These are phyloP conservation scores for Fusarium sarcochroum DNA, from an alignment of 2,329 filamentous ascomycete genomes.

Conservation along the genomic window DNA sequence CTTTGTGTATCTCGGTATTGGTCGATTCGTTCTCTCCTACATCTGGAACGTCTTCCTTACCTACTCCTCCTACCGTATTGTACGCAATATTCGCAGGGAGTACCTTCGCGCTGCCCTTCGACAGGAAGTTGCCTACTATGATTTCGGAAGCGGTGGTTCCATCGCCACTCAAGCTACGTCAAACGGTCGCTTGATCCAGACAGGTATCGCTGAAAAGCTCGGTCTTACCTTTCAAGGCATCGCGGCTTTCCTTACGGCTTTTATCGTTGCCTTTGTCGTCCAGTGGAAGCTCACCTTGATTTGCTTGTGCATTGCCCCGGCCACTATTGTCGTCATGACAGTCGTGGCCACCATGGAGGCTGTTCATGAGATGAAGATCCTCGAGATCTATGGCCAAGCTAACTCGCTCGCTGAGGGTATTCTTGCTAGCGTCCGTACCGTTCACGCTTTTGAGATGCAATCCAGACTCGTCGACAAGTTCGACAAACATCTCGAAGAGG, in stretches of 20 bases:
- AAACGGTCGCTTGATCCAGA: constrained; percentile 59
- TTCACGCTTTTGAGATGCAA: constrained; percentile 61
- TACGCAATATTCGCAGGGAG: constrained; percentile 62
- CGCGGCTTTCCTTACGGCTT: constrained; percentile 56
- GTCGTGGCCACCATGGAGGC: constrained; percentile 52
- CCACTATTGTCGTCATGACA: constrained; percentile 52
- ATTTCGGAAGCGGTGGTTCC: constrained; percentile 59
- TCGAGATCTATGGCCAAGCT: constrained; percentile 53
- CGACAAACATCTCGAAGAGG: constrained; percentile 55
- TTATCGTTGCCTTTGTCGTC: constrained; percentile 57
- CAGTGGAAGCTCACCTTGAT: constrained; percentile 63
- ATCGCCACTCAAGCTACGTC: constrained; percentile 56
- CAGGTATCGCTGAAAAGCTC: constrained; percentile 59
- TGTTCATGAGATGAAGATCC: constrained; percentile 51
- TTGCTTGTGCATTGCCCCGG: constrained; percentile 52
- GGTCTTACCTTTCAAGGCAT: constrained; percentile 57
- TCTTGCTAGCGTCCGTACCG: constrained; percentile 56
- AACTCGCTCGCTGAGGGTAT: constrained; percentile 56
- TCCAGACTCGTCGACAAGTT: constrained; percentile 57
- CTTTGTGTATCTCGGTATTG: constrained; percentile 71
- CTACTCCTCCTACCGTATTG: constrained; percentile 65
- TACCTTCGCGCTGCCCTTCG: constrained; percentile 66
- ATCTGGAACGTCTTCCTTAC: constrained; percentile 61
- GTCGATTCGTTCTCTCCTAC: constrained; percentile 65
- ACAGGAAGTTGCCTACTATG: constrained; percentile 66